Percentiles rank a stretch among this genome's conserved stretches.
Conservation (phyloP, 1,284 basidiomycete species). For the Takashimella koratensis region DNA sequence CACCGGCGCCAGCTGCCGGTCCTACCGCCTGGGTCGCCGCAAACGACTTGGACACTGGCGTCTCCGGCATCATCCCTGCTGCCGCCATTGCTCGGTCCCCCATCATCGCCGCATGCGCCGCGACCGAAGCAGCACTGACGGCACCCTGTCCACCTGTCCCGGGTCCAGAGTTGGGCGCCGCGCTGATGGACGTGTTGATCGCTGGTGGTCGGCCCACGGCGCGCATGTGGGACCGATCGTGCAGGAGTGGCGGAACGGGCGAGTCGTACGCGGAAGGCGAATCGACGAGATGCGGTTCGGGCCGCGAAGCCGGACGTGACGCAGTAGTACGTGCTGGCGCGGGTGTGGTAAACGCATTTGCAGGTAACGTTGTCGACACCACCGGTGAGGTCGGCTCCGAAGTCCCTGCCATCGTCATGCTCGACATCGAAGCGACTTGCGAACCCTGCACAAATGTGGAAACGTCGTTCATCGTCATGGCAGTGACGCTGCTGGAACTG, state of each 20-base stretch:
- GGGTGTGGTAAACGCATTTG: background rate
- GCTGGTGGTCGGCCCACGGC: background rate
- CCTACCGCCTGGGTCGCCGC: conserved; percentile 1
- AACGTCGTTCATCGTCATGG: background rate
- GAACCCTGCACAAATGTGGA: background rate
- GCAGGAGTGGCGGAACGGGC: background rate
- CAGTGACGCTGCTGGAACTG: conserved; percentile 4
- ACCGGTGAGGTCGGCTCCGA: conserved; percentile 1
- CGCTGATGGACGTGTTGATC: background rate
- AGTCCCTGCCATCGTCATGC: background rate
- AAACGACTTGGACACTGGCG: conserved; percentile 5
- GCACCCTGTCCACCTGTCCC: background rate
- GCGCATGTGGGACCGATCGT: background rate
- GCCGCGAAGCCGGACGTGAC: background rate
- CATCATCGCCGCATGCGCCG: conserved; percentile 1
- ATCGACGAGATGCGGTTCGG: background rate
- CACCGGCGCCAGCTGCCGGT: background rate
- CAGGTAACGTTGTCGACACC: conserved; percentile 4
- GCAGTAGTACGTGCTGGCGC: background rate
- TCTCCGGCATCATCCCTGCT: conserved; percentile 4
- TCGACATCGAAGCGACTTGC: background rate
- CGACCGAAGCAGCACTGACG: background rate
- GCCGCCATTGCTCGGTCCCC: background rate
- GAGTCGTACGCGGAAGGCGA: background rate
- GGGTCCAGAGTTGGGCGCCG: background rate